phyloP scores from a whole-genome alignment of 1,139 yeast genomes.

The Candida pseudocylindracea region DNA sequence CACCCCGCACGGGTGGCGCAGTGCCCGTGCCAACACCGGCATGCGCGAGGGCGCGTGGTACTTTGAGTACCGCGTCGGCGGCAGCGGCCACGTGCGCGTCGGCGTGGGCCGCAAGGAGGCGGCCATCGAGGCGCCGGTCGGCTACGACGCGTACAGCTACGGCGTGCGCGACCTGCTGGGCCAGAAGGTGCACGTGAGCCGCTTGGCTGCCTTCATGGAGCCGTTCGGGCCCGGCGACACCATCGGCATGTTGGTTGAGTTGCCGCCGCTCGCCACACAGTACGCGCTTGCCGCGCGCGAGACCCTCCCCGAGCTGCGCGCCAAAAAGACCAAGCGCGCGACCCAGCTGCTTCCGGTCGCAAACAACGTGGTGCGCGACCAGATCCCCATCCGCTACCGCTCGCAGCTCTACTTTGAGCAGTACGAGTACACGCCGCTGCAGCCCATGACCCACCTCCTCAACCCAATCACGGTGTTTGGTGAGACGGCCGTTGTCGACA shows the following conservation, averaged over 20 bases:
- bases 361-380: conserved; percentile 41
- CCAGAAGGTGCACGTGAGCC: conserved; percentile 51
- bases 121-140: conserved; percentile 84
- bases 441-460: conserved; percentile 51
- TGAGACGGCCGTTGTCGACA: conserved; percentile 26
- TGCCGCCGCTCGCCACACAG: conserved; percentile 24
- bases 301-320: background rate
- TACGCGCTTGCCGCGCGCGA: background rate
- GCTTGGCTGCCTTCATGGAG: conserved; percentile 33
- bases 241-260: conserved; percentile 53
- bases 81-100: conserved; percentile 42
- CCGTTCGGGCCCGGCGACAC: conserved; percentile 61
- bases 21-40: conserved; percentile 54
- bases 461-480: conserved; percentile 57
- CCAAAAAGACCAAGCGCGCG: background rate
- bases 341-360: conserved; percentile 2
- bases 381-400: conserved; percentile 72
- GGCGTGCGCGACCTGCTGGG: conserved; percentile 76
- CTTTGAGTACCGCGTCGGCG: conserved; percentile 40
- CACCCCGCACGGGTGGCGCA: conserved; percentile 58
- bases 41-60: conserved; percentile 65
- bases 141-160: conserved; percentile 86
- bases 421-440: conserved; percentile 61
- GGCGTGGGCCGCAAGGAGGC: conserved; percentile 81
- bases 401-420: conserved; percentile 67